A percentile compares a stretch with the other conserved stretches of the same genome.
Conservation (phyloP, 1,139 yeast species). For the Candida dubliniensis region DNA sequence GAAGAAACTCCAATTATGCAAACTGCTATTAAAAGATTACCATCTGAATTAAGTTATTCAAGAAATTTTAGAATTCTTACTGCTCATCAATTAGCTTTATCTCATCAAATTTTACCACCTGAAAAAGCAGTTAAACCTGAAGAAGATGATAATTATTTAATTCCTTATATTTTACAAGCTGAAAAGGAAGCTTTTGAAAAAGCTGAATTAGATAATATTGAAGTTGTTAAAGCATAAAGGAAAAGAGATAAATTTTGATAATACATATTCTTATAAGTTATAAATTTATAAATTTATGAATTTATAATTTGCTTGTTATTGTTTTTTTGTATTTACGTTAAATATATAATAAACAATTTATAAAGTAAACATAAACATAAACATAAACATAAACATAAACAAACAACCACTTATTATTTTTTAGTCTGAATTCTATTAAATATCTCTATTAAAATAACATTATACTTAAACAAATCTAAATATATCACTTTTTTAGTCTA, state of each 20-base stretch:
- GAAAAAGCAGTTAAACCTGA: slow-evolving; percentile 76
- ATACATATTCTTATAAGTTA: slow-evolving; percentile 5
- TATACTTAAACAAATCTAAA: too few species aligned
- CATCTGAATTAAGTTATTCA: slow-evolving; percentile 79
- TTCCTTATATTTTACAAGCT: slow-evolving; percentile 90
- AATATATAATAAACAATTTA: too few species aligned
- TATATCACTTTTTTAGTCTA: too few species aligned
- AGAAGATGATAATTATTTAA: slow-evolving; percentile 81
- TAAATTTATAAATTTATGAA: too few species aligned
- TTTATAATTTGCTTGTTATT: too few species aligned
- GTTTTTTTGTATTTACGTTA: slow-evolving; percentile 1
- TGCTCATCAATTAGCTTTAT: slow-evolving; percentile 83
- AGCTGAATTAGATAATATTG: slow-evolving; percentile 81
- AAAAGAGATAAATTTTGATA: not conserved
- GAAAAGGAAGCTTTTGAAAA: slow-evolving; percentile 91
- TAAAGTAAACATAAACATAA: too few species aligned
- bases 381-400: too few species aligned
- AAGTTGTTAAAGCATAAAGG: slow-evolving; percentile 29
- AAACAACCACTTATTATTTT: too few species aligned
- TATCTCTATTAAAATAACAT: too few species aligned
- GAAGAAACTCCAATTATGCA: slow-evolving; percentile 89
- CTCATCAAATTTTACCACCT: slow-evolving; percentile 83
- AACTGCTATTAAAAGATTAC: slow-evolving; percentile 85
- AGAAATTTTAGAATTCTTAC: slow-evolving; percentile 90
- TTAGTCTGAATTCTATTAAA: too few species aligned